phyloP scores from a whole-genome alignment of 139 green algal species.

The Raphidocelis subcapitata region DNA sequence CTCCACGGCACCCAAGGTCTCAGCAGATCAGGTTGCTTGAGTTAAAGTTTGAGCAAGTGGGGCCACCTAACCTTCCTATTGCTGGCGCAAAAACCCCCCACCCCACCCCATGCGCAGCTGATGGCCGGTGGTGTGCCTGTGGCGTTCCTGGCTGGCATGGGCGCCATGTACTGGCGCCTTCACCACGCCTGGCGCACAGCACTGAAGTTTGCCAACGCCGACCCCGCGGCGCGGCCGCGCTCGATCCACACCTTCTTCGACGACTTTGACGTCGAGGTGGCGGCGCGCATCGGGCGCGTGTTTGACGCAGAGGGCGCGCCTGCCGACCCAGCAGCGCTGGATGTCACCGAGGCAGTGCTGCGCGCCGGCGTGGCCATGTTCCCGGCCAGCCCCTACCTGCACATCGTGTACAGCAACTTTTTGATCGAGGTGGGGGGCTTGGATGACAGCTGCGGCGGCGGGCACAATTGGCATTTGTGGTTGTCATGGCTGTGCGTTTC shows the following conservation, averaged over 20 bases:
- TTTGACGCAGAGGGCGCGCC: conserved; percentile 41
- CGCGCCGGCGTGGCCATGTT: conserved; percentile 38
- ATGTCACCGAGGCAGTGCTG: conserved; percentile 40
- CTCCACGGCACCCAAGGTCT: too few relatives aligned
- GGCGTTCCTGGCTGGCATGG: conserved; percentile 23
- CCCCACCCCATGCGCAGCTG: conserved; percentile 8
- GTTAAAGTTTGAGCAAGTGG: not conserved
- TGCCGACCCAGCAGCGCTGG: conserved; percentile 24
- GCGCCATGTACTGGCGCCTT: conserved; percentile 17
- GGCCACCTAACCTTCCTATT: too few relatives aligned
- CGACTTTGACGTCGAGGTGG: conserved; percentile 47
- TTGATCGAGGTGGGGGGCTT: conserved; percentile 29
- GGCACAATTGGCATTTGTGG: too few relatives aligned
- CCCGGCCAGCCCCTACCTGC: conserved; percentile 37
- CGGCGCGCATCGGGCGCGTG: conserved; percentile 29
- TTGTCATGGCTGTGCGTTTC: too few relatives aligned
- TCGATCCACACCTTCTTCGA: conserved; percentile 29
- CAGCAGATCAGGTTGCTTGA: not conserved
- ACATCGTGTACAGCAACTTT: conserved; percentile 45
- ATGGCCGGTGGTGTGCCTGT: conserved; percentile 23
- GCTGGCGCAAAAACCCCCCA: too few relatives aligned
- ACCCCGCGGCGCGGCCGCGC: not conserved
- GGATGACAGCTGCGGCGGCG: too few relatives aligned
- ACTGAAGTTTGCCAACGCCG: conserved; percentile 23
- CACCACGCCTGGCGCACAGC: conserved; percentile 31